A percentile compares a stretch with the other conserved stretches of the same genome.
These are phyloP conservation scores for Tetrahymena malaccensis DNA, from an alignment of 73 alveolate species.

Conservation along the genomic window DNA sequence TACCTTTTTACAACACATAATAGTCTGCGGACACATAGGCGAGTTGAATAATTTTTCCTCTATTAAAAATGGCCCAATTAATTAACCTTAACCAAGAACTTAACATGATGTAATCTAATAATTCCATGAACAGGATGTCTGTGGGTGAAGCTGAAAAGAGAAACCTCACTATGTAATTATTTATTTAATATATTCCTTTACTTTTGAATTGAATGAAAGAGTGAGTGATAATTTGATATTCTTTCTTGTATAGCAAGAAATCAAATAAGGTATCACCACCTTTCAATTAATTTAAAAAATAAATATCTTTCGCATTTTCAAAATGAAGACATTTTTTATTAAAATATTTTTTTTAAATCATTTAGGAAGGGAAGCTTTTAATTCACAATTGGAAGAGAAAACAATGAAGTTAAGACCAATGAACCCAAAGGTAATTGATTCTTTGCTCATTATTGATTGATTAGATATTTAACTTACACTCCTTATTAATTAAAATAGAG, in stretches of 20 bases:
- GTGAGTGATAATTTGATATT: neutral
- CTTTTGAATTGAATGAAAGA: neutral
- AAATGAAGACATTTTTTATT: neutral
- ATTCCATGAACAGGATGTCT: neutral
- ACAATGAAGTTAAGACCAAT: neutral
- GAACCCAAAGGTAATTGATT: neutral
- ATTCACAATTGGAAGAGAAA: neutral
- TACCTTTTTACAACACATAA: neutral
- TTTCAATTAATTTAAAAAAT: no score
- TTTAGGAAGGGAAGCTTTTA: neutral
- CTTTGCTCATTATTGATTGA: neutral
- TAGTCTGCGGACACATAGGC: constrained; percentile 1
- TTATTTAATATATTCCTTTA: neutral
- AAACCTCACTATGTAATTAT: neutral
- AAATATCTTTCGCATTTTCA: no score
- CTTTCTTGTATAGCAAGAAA: no score
- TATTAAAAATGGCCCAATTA: neutral
- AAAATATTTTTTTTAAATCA: neutral
- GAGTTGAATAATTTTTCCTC: neutral
- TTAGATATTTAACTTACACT: neutral
- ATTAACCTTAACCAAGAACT: neutral
- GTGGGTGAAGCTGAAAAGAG: neutral
- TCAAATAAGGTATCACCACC: neutral
- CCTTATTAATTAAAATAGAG: neutral
- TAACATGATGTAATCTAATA: neutral